Evolutionary conservation across 805 yeast species (phyloP), one percentile per base, ranked within the genome.

Genomic region (Saccharomycopsis lassenensis): DNA sequence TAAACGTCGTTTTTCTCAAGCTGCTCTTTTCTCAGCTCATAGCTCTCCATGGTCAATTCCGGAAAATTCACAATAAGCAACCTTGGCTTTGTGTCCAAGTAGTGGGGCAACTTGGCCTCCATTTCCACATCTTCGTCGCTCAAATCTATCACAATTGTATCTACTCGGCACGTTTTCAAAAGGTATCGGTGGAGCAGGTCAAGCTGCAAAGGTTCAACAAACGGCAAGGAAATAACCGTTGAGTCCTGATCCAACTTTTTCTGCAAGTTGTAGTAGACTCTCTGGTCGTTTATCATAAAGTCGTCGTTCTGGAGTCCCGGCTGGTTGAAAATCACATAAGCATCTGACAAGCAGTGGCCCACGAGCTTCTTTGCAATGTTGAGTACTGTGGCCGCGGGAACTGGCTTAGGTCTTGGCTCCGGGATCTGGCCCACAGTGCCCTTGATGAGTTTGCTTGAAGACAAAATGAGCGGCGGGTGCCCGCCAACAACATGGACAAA

Each of bases 61-160:
- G 74, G 67, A 40, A 79, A 63, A 25, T 75, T 65, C 7, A 86
- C 56, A 12, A 64, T 57, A 20, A 89, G 69, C 8, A 83, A 66
- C 43, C 93, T 63, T 16, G 71, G 73, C 18, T 69, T 57, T 1
- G 74, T 58, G 49, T 84, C 94, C 25, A 71, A 63, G 52, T 80
- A 82, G 2, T 63, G 55, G 10, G 71, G 69, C 17, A 69, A 63
- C 38, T 59, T 52, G 29, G 60, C 56, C 17, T 65, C 59, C 4
- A 59, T 58, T 3, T 59, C 58, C 18, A 57, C 56, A 10, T 64
- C 62, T 4, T 40, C 44, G 0, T 55, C 39, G 2, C 48, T 37
- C 1, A 54, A 40, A 11, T 26, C 29, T 7, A 46, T 32, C 14
- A 50, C 44, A 2, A 49, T 48, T 7, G 54, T 42, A 3, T 48